Evolutionary conservation across 331 rosid genomes (phyloP), one percentile per base, ranked within the genome.

Genomic region (Cydonia oblonga): DNA sequence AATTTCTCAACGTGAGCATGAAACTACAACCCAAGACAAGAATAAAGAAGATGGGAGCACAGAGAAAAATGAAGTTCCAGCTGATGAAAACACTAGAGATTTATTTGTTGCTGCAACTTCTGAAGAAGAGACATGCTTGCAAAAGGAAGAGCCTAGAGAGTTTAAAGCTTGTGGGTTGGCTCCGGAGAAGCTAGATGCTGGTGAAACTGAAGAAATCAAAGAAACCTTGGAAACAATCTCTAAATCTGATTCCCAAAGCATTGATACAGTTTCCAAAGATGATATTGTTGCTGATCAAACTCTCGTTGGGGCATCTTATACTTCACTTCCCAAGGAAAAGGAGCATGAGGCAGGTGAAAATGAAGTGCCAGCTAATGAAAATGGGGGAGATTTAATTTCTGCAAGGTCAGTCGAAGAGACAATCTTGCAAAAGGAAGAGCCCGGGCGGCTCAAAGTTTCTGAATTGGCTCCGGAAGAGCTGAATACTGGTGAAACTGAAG

Each of bases 391-490:
- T 8, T 64, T 30, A 13, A 30, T 40, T 33, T 25, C 71, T 62
- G 23, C 24, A 46, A 61, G 40, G 9, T 7, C 38, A 15, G 16
- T 51, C 29, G 73, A 71, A 75, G 78, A 71, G 63, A 40, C 32
- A 3, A 29, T 73, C 71, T 30, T 80, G 62, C 40, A 49, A 25
- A 64, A 51, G 52, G 79, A 83, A 64, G 80, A 81, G 19, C 63
- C 14, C 51, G 35, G 10, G 29, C 76, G 49, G n/a, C 64, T 69
- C 33, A 32, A 52, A 24, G 63, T 29, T 61, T 18, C 64, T 32
- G 72, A 68, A 68, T 28, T 22, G 35, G 80, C 57, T 49, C 25
- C 38, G 5, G 69, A 28, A 64, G 69, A 18, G 28, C 6, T 54
- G 38, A 26, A 32, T 38, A 42, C 64, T 14, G 24, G 14, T 22